Evolutionary conservation across 805 yeast genomes (phyloP), one percentile per base, ranked within the genome.

Genomic region (Saccharomycopsis sp.): DNA sequence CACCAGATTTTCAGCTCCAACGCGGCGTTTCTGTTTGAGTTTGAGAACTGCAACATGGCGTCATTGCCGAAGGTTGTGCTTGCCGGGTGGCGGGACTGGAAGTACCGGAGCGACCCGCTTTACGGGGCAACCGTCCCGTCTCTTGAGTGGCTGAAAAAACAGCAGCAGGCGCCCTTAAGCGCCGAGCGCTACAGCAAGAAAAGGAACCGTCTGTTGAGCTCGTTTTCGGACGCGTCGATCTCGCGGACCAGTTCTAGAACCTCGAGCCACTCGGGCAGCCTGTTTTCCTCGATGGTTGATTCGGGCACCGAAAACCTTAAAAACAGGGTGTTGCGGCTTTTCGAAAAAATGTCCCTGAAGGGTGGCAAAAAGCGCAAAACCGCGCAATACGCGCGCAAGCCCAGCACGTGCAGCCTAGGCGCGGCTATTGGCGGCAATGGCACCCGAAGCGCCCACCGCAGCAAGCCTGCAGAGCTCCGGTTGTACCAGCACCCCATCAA

Each of bases 31-130:
- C 15, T 54, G 4, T 34, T 52, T 23, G 56, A 52, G 40, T 24
- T 47, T 50, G 51, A 55, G 24, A 14, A 52, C 50, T 16, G n/a
- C 34, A 21, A 56, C n/a, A 34, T 54, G 16, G 61, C 61, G 5
- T 53, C 34, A 18, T 34, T 56, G 7, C 57, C 41, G 24, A 55
- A 46, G 37, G 64, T 41, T 52, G 79, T 84, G 1, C 70, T 79
- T 54, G 96, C 96, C 0, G 86, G 92, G 8, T 90, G 97, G 97
- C 78, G 97, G 67, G 97, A 90, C 68, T 90, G 96, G 96, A 86
- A 89, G 65, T 85, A 79, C 65, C 78, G 89, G 61, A 80, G 79
- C 54, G 91, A 86, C 69, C 89, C 92, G 1, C 68, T 87, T 40
- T 85, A 85, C 66, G 75, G 79, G 1, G 68, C 76, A 2, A 64